Conservation (phyloP, 345 rosid species). For the Gossypium turneri region DNA sequence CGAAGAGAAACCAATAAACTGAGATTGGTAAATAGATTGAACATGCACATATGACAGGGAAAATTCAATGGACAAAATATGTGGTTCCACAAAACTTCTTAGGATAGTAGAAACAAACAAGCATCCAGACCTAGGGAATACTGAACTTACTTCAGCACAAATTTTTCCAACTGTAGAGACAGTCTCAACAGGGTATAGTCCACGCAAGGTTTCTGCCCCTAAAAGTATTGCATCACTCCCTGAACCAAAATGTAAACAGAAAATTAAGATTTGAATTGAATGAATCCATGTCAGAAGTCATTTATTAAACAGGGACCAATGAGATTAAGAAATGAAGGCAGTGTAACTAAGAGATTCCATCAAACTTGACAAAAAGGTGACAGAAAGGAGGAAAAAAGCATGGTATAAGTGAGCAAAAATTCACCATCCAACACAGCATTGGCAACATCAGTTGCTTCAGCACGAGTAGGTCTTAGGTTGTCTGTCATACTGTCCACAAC, state of each 20-base stretch:
- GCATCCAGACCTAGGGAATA: background rate
- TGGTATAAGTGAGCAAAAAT: background rate
- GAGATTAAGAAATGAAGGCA: background rate
- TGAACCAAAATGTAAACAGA: conserved; percentile 24
- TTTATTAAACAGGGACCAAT: background rate
- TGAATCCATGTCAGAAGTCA: background rate
- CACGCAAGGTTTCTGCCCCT: conserved; percentile 97
- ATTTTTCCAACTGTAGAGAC: conserved; percentile 79
- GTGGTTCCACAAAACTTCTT: background rate
- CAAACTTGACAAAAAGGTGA: background rate
- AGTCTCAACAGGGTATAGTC: conserved; percentile 85
- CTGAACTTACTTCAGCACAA: conserved; percentile 73
- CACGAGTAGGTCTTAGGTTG: conserved; percentile 97
- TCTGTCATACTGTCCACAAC: conserved; percentile 98
- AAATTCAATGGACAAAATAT: background rate
- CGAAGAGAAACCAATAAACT: background rate
- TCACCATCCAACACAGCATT: conserved; percentile 97
- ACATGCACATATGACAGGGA: background rate
- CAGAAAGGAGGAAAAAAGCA: background rate
- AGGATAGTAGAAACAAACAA: background rate
- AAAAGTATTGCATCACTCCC: conserved; percentile 94
- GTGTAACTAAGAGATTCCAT: background rate
- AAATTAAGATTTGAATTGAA: conserved; percentile 11
- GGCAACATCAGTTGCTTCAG: conserved; percentile 99
- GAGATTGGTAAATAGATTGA: background rate